phyloP scores from a whole-genome alignment of 192 early-diverging fungal genomes.

The Cetraspora pellucida region DNA sequence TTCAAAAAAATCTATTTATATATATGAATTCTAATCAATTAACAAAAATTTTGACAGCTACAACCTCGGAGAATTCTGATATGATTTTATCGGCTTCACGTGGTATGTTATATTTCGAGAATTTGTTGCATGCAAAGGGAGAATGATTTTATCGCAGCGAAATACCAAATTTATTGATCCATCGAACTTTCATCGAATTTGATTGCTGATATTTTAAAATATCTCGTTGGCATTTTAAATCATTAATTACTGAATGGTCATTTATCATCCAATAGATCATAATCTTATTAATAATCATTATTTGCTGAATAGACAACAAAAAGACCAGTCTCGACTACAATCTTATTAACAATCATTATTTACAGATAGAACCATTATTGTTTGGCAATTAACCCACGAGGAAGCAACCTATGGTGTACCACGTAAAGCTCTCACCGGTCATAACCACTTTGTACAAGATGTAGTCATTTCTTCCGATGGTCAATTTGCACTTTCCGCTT shows the following conservation, averaged over 20 bases:
- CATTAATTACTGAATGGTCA: not conserved
- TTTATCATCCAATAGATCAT: slow-evolving; percentile 8
- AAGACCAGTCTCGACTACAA: slow-evolving; percentile 16
- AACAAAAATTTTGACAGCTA: slow-evolving; percentile 55
- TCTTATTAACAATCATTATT: slow-evolving; percentile 27
- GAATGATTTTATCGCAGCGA: not conserved
- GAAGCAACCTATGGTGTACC: slow-evolving; percentile 91
- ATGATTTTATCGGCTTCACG: slow-evolving; percentile 97
- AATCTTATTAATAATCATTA: slow-evolving; percentile 24
- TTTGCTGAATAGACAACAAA: too few species aligned
- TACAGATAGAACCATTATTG: slow-evolving; percentile 95
- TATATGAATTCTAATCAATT: not conserved
- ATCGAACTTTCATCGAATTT: too few species aligned
- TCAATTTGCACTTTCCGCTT: slow-evolving; percentile 97
- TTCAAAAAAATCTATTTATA: not conserved
- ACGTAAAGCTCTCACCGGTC: slow-evolving; percentile 88
- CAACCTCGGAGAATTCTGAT: slow-evolving; percentile 93
- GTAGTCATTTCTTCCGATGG: slow-evolving; percentile 98
- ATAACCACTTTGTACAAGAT: slow-evolving; percentile 99
- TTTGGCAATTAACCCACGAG: slow-evolving; percentile 96
- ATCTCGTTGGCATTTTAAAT: not conserved
- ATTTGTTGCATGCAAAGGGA: not conserved
- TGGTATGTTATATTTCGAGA: slow-evolving; percentile 57
- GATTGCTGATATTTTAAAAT: too few species aligned
- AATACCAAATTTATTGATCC: too few species aligned